phyloP scores from a whole-genome alignment of 164 flowering plant genomes.

The Magnolia changhungtana region DNA sequence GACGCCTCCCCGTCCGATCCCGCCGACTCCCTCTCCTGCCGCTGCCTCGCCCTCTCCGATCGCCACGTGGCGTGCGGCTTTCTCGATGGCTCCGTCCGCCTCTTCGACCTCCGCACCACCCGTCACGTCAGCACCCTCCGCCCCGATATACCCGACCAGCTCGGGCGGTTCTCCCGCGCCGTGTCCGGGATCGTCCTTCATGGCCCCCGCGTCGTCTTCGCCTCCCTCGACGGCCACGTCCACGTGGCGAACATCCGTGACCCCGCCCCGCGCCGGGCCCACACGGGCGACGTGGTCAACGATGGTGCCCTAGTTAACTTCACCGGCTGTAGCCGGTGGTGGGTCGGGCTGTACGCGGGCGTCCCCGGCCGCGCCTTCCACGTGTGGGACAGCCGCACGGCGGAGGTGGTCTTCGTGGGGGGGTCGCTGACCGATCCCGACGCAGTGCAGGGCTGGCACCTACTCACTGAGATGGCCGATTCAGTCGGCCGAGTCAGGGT shows the following conservation, averaged over 20 bases:
- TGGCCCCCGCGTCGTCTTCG: conserved; percentile 44
- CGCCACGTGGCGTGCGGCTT: conserved; percentile 71
- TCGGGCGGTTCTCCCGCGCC: conserved; percentile 65
- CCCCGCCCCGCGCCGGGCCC: conserved; percentile 35
- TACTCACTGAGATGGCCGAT: conserved; percentile 48
- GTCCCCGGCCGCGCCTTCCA: conserved; percentile 70
- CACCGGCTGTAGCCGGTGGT: conserved; percentile 55
- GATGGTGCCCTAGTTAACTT: conserved; percentile 74
- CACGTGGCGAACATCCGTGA: conserved; percentile 38
- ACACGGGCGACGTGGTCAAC: conserved; percentile 43
- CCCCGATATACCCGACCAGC: conserved; percentile 45
- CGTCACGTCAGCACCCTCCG: conserved; percentile 43
- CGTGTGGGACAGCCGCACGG: conserved; percentile 63
- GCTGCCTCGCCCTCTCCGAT: conserved; percentile 65
- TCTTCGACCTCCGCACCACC: conserved; percentile 47
- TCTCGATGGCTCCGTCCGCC: conserved; percentile 68
- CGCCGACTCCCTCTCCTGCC: conserved; percentile 44
- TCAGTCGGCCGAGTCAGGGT: conserved; percentile 64
- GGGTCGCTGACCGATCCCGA: conserved; percentile 77
- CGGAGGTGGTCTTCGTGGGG: conserved; percentile 53
- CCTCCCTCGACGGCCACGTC: conserved; percentile 72
- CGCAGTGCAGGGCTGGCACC: conserved; percentile 74
- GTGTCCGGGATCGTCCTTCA: conserved; percentile 67
- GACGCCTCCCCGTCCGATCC: conserved; percentile 26
- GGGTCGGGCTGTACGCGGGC: conserved; percentile 89